Base-by-base conservation (phyloP, 75 land plant genomes). In the Azolla pinnata region DNA sequence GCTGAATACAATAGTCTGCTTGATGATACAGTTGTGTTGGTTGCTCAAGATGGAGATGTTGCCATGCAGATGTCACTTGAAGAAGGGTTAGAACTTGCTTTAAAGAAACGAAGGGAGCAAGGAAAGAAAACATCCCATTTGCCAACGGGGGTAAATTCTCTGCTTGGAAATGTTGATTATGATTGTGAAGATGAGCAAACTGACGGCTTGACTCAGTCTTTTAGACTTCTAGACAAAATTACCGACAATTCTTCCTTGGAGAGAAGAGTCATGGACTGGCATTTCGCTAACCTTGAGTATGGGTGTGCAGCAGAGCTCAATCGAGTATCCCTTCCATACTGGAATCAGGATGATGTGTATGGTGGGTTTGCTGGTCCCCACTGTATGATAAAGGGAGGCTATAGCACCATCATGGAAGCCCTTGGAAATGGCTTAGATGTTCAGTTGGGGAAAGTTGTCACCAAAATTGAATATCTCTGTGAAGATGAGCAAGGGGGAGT, bases 311-410 rank as follows among this genome's bases (percentile, higher is more conserved):
- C 98, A 42, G 67, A 60, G 64, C 83, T 92, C 27, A 75, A 83
- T 25, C 66, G 80, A 33, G 98, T 92, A 14, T 92, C 98, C 7
- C 86, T 92, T 40, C 95, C 98, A 44, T 73, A 85, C 51, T 92
- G 98, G 98, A 92, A 88, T 57, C 98, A 92, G 59, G 98, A 92
- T 73, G 98, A 92, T 81, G 74, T 75, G 20, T 92, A 92, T 76
- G 98, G 98, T 27, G 98, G 98, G 27, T 92, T 92, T 82, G 98
- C 87, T 18, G 98, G 98, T 31, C 84, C 98, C 57, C 98, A 92
- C 58, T 92, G 98, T 63, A 92, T 92, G 98, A 88, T 92, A 54
- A 92, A 85, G 79, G 98, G 95, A 42, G 98, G 98, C 29, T 92
- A 83, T 58, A 72, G 98, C 38, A 65, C 71, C 59, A 79, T 83